Evolutionary conservation across 768 basidiomycete genomes (phyloP), one percentile per base, ranked within the genome.

Genomic region (Wakefieldia striispora): DNA sequence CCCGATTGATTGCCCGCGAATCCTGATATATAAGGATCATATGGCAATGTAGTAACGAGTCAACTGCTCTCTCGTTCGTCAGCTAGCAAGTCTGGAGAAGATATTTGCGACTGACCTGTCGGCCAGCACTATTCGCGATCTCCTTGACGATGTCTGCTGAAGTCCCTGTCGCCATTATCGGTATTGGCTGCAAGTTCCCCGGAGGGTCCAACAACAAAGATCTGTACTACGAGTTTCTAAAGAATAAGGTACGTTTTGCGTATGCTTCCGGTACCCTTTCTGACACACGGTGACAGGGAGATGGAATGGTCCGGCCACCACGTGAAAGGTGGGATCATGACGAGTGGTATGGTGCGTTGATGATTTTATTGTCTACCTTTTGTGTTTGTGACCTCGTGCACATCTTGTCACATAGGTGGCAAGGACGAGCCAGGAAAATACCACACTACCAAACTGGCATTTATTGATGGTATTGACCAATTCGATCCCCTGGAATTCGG

Each of bases 401-500:
- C 17, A n/a, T 13, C 16, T 37, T 2, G 20, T 23, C 6, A 23
- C 23, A 10, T 34, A 66, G 64, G 66, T 29, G 56, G 58, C 20
- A 64, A 67, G 50, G 63, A 64, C 40, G 63, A 67, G 41, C 64
- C 65, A 0, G 66, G 66, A 42, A 67, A 59, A 40, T 65, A 66
- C 39, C 63, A 62, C 35, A 59, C 53, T 24, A 57, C 59, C 12
- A 66, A 63, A 36, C 50, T 58, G n/a, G 63, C 63, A 12, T 67
- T 70, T 35, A 54, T 70, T 37, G 57, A 53, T 26, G 62, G 58
- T 11, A 56, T 69, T 8, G 68, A 69, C 43, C 56, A 68, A 49
- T 69, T 70, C 40, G 68, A 70, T 23, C 55, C 56, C 33, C 54
- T 70, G 16, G 68, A 70, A 41, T 70, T 70, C 21, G 67, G 68